Percentiles rank a stretch among this genome's conserved stretches.
These are phyloP conservation scores for Phaeophleospora eucalypticola DNA, from an alignment of 2,329 filamentous ascomycete species.

Conservation along the genomic window DNA sequence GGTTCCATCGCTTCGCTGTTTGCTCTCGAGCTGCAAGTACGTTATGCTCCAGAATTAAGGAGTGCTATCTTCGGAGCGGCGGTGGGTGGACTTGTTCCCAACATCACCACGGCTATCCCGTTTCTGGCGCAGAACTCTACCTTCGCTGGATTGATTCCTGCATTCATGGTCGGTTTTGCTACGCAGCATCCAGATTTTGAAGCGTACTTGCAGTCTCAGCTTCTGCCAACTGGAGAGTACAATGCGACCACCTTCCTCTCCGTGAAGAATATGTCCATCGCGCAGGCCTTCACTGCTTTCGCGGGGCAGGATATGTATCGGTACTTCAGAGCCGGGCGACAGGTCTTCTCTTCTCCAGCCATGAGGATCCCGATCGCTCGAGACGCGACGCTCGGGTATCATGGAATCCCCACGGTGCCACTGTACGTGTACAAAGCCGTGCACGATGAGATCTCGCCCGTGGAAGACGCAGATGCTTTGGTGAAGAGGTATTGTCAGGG, in stretches of 20 bases:
- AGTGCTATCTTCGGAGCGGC: slow-evolving; percentile 27
- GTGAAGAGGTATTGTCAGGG: slow-evolving; percentile 38
- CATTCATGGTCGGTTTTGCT: slow-evolving; percentile 21
- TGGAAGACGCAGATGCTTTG: slow-evolving; percentile 41
- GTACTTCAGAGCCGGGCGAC: slow-evolving; percentile 37
- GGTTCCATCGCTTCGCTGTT: slow-evolving; percentile 49
- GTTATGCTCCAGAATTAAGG: slow-evolving; percentile 29
- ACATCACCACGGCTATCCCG: slow-evolving; percentile 23
- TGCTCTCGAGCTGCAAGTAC: slow-evolving; percentile 27
- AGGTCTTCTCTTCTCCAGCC: slow-evolving; percentile 33
- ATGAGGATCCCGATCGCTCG: slow-evolving; percentile 38
- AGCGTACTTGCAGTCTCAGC: neutral
- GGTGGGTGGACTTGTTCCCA: slow-evolving; percentile 31
- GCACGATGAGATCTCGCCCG: slow-evolving; percentile 41
- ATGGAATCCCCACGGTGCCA: slow-evolving; percentile 42
- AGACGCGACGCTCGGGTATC: slow-evolving; percentile 36
- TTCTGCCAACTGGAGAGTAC: neutral
- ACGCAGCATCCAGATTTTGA: slow-evolving; percentile 22
- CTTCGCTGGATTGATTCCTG: slow-evolving; percentile 23
- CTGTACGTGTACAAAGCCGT: slow-evolving; percentile 48
- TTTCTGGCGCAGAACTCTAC: slow-evolving; percentile 19
- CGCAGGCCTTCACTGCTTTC: neutral
- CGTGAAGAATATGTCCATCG: slow-evolving; percentile 1
- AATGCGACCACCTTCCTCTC: slow-evolving; percentile 2
- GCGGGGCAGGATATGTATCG: slow-evolving; percentile 32